Base-by-base conservation (phyloP, 768 basidiomycete species). In the Lanmaoa rubissima region DNA sequence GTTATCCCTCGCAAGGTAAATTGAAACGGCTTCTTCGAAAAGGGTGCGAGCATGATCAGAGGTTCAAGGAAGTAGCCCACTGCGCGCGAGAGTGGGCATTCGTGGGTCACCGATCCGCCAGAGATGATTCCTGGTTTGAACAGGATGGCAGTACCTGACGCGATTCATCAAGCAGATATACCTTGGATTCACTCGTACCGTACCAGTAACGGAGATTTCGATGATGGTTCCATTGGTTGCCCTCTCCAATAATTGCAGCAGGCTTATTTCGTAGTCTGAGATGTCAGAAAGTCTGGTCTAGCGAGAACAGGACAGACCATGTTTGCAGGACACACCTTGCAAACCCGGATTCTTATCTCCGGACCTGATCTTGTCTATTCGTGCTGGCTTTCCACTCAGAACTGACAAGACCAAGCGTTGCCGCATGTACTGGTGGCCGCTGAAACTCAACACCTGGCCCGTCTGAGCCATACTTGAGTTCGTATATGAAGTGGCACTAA, bases 31-130 rank as follows among this genome's bases (percentile, higher is more conserved):
- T 82, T 89, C 77, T 99, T 99, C 21, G 93, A 81, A 67, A 98
- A 98, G 0, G 94, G 93, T 3, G 92, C 95, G 4, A 98, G 77
- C 79, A 92, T 90, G 19, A 98, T 76, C 2, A 98, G 65, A 14
- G 94, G 87, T 68, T 98, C 97, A 12, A 98, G 76, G 68, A 92
- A 98, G 74, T 98, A 99, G 12, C 97, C 97, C 43, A 98, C 80
- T 31, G 92, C 89, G 41, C 95, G 82, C 12, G 92, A 90, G 17
- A 87, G 75, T 19, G 94, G 91, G 65, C 96, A 98, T 21, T 96
- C 92, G 69, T 98, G 95, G 5, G 78, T 78, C 58, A 93, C 72
- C 12, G 75, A 69, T 3, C 97, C 97, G 7, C 96, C 95, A 26
- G 84, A 80, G 53, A 98, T 88, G 48, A 98, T 78, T 4, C 97